A percentile compares a stretch with the other conserved stretches of the same genome.
phyloP scores from a whole-genome alignment of 768 basidiomycete species.

The Rhodotorula toruloides region DNA sequence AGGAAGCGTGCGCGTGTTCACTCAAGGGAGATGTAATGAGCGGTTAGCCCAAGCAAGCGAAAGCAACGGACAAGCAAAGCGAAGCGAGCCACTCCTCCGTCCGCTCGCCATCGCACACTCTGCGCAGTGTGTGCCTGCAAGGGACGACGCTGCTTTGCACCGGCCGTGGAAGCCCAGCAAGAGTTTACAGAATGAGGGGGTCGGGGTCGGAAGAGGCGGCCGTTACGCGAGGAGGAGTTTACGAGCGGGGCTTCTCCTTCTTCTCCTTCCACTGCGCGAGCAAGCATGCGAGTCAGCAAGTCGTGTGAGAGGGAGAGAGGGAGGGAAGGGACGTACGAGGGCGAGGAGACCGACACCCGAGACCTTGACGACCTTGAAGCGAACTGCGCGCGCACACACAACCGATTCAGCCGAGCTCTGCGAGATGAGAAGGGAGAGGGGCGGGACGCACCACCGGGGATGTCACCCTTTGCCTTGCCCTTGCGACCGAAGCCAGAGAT shows the following conservation, averaged over 20 bases:
- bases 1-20: too few relatives aligned
- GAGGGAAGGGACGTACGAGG: conserved; percentile 26
- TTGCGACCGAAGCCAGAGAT: conserved; percentile 99
- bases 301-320: conserved; percentile 1
- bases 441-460: conserved; percentile 73
- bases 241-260: conserved; percentile 40
- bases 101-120: background rate
- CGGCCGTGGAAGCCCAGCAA: too few relatives aligned
- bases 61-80: too few relatives aligned
- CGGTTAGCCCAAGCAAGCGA: too few relatives aligned
- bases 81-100: background rate
- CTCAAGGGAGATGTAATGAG: too few relatives aligned
- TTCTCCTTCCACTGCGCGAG: conserved; percentile 40
- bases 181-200: too few relatives aligned
- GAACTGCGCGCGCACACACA: too few relatives aligned
- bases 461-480: conserved; percentile 99
- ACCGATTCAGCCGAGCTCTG: too few relatives aligned
- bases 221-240: too few relatives aligned
- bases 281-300: conserved; percentile 28
- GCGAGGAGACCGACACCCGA: conserved; percentile 85
- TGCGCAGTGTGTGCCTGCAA: too few relatives aligned
- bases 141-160: too few relatives aligned
- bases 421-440: background rate
- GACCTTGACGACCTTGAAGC: conserved; percentile 95
- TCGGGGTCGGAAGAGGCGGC: too few relatives aligned